phyloP scores from a whole-genome alignment of 1,139 yeast genomes.

The Trichomonascaceae sp. region DNA sequence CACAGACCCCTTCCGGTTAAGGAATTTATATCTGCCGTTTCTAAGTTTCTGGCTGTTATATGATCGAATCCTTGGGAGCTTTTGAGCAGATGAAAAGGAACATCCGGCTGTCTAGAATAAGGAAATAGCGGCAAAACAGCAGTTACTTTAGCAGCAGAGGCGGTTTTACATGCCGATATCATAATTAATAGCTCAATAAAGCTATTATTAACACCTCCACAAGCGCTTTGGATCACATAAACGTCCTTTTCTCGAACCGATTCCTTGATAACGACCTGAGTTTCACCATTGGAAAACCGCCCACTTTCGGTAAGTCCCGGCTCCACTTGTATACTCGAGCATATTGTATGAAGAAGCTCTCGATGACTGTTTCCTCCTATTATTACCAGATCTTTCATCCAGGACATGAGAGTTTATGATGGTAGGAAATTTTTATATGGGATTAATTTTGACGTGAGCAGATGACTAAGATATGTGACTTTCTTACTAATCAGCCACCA shows the following conservation, averaged over 20 bases:
- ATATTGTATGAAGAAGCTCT: constrained; percentile 52
- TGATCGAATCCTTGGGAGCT: constrained; percentile 42
- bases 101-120: constrained; percentile 92
- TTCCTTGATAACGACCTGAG: constrained; percentile 74
- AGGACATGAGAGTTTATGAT: constrained; percentile 1
- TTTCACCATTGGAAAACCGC: constrained; percentile 79
- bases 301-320: constrained; percentile 51
- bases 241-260: constrained; percentile 93
- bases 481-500: background rate
- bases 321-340: constrained; percentile 56
- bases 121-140: constrained; percentile 95
- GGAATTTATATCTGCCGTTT: constrained; percentile 24
- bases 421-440: background rate
- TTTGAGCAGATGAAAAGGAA: constrained; percentile 70
- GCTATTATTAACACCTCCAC: constrained; percentile 88
- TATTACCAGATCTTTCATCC: constrained; percentile 70
- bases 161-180: constrained; percentile 92
- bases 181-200: constrained; percentile 82
- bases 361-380: constrained; percentile 76
- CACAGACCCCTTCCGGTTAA: constrained; percentile 77
- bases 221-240: constrained; percentile 72
- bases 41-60: constrained; percentile 39
- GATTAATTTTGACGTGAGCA: background rate
- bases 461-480: too few species aligned
- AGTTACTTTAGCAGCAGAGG: constrained; percentile 88